Percentiles rank a stretch among this genome's conserved stretches.
Conservation (phyloP, 164 flowering plant species). For the Taxillus chinensis region DNA sequence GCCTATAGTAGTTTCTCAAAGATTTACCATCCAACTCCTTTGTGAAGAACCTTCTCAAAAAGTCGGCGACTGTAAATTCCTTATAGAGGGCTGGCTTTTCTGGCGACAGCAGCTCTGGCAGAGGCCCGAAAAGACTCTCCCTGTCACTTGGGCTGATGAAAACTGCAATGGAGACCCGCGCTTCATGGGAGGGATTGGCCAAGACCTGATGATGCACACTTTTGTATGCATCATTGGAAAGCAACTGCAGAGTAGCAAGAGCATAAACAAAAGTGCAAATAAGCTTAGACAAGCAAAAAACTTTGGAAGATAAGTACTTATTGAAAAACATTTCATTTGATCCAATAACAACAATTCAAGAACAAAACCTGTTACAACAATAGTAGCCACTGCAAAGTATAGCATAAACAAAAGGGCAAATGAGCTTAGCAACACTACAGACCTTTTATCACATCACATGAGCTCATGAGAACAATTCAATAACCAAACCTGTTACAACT, state of each 20-base stretch:
- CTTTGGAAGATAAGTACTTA: no score
- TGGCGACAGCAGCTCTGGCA: slow-evolving; percentile 31
- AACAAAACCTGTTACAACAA: no score
- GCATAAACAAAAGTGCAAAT: neutral
- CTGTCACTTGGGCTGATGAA: slow-evolving; percentile 31
- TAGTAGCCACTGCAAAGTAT: no score
- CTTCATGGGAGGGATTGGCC: slow-evolving; percentile 27
- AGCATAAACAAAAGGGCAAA: no score
- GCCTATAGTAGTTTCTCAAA: slow-evolving; percentile 20
- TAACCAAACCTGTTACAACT: no score
- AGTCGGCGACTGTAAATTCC: slow-evolving; percentile 21
- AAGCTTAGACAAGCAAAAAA: no score
- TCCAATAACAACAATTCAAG: no score
- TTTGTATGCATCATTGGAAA: slow-evolving; percentile 40
- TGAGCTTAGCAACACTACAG: no score
- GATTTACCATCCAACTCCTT: slow-evolving; percentile 36
- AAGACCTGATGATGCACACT: slow-evolving; percentile 49
- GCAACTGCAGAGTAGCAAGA: slow-evolving; percentile 17
- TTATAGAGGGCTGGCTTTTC: slow-evolving; percentile 35
- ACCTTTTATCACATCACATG: no score
- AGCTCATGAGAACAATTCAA: no score
- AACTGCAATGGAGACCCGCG: slow-evolving; percentile 28
- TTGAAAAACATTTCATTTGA: no score
- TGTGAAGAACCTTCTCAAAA: slow-evolving; percentile 19
- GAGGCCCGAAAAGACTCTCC: slow-evolving; percentile 31